A percentile compares a stretch with the other conserved stretches of the same genome.
These are phyloP conservation scores for Pterocarpus santalinus DNA, from an alignment of 306 rosid genomes.

Conservation along the genomic window DNA sequence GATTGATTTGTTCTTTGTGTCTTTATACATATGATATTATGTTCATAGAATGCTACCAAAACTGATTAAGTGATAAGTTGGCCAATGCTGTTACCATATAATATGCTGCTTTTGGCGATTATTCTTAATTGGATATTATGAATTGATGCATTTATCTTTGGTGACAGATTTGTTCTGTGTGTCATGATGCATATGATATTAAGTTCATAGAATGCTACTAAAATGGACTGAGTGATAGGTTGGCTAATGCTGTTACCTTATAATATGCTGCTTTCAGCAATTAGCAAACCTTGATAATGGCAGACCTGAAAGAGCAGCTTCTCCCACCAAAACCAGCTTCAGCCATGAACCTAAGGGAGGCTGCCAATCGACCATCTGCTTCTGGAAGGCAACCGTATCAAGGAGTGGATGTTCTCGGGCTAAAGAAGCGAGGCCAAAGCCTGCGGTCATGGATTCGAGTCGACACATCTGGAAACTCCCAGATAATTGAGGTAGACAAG, in stretches of 20 bases:
- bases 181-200: neutral
- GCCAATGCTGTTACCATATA: constrained; percentile 22
- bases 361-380: constrained; percentile 66
- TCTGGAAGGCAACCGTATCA: constrained; percentile 85
- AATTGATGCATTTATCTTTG: neutral
- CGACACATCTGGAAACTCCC: constrained; percentile 85
- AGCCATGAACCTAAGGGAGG: constrained; percentile 76
- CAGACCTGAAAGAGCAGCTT: constrained; percentile 86
- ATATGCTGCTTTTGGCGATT: constrained; percentile 42
- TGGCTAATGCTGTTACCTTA: constrained; percentile 36
- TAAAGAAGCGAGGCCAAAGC: constrained; percentile 97
- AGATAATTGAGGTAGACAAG: constrained; percentile 93
- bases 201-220: neutral
- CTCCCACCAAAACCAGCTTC: constrained; percentile 90
- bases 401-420: constrained; percentile 86
- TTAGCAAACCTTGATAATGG: constrained; percentile 64
- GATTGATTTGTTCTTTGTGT: neutral
- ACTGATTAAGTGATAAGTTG: neutral
- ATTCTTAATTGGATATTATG: neutral
- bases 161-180: neutral
- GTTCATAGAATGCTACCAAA: neutral
- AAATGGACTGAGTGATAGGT: neutral
- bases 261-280: constrained; percentile 41
- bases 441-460: constrained; percentile 97
- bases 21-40: neutral